These are phyloP conservation scores for Lentinula edodes DNA, from an alignment of 768 basidiomycete genomes.

Conservation along the genomic window DNA sequence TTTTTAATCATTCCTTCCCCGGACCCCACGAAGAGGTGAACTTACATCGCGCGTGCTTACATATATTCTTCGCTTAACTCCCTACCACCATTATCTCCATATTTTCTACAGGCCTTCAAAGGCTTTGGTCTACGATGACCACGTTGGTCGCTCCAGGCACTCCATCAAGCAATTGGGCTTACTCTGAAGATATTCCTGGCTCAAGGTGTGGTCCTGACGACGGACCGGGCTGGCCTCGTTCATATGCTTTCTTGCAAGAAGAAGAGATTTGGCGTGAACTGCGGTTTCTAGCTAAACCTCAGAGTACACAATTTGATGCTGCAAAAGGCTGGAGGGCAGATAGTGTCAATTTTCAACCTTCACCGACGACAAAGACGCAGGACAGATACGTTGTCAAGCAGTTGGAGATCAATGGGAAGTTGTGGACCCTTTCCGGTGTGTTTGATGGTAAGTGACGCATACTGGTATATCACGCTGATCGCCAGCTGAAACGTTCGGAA, in stretches of 20 bases:
- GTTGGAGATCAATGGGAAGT: constrained; percentile 47
- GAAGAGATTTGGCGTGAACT: constrained; percentile 52
- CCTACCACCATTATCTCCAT: background rate
- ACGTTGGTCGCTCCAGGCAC: background rate
- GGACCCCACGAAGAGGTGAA: too few relatives aligned
- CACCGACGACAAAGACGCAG: constrained; percentile 46
- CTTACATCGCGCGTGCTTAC: background rate
- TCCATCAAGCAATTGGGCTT: constrained; percentile 28
- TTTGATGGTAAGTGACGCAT: constrained; percentile 53
- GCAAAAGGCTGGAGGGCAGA: constrained; percentile 39
- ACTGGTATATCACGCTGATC: background rate
- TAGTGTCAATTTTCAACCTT: constrained; percentile 65
- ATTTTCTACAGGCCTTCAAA: background rate
- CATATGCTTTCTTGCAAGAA: constrained; percentile 46
- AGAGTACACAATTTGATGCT: constrained; percentile 32
- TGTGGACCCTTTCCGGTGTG: constrained; percentile 64
- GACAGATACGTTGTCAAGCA: constrained; percentile 59
- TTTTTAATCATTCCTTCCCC: too few relatives aligned
- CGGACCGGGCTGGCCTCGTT: constrained; percentile 49
- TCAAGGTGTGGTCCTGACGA: constrained; percentile 59
- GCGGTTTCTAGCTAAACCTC: constrained; percentile 44
- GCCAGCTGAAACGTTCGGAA: constrained; percentile 4
- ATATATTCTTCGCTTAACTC: background rate
- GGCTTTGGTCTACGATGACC: constrained; percentile 5
- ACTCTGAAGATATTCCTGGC: constrained; percentile 57